phyloP scores from a whole-genome alignment of 257 asterid genomes.

The Solanum raphanifolium region DNA sequence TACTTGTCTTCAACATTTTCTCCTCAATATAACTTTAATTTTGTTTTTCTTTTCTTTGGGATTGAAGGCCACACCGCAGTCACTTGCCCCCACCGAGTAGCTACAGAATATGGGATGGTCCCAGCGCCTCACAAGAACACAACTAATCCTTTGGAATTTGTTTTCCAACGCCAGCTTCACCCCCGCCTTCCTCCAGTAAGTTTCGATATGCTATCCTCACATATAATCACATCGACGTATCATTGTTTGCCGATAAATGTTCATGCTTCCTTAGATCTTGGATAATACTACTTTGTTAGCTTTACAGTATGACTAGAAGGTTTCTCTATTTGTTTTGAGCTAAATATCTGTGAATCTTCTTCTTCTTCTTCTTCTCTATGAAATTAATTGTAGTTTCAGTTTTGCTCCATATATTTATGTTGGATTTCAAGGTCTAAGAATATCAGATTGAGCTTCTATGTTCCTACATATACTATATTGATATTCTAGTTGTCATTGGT shows the following conservation, averaged over 20 bases:
- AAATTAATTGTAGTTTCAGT: not conserved
- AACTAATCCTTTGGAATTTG: constrained; percentile 51
- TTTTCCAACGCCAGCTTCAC: constrained; percentile 73
- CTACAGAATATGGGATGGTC: constrained; percentile 67
- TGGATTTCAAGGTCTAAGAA: not conserved
- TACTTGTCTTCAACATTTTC: not conserved
- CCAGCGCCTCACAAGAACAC: constrained; percentile 60
- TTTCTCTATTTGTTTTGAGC: not conserved
- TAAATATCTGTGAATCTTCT: not conserved
- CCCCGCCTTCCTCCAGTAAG: constrained; percentile 43
- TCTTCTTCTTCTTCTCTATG: not conserved
- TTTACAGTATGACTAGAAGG: not conserved
- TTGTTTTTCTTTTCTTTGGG: not conserved
- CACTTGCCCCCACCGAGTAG: constrained; percentile 82
- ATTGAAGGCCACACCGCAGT: constrained; percentile 86
- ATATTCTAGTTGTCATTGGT: not conserved
- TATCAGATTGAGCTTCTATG: not conserved
- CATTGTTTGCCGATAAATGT: not conserved
- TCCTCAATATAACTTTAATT: not conserved
- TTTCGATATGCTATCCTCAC: not conserved
- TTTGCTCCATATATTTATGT: not conserved
- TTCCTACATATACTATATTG: not conserved
- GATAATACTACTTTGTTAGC: not conserved
- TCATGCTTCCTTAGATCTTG: not conserved
- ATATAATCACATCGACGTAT: not conserved